These are phyloP conservation scores for Cyphellophora attinorum DNA, from an alignment of 2,329 filamentous ascomycete genomes.

Conservation along the genomic window DNA sequence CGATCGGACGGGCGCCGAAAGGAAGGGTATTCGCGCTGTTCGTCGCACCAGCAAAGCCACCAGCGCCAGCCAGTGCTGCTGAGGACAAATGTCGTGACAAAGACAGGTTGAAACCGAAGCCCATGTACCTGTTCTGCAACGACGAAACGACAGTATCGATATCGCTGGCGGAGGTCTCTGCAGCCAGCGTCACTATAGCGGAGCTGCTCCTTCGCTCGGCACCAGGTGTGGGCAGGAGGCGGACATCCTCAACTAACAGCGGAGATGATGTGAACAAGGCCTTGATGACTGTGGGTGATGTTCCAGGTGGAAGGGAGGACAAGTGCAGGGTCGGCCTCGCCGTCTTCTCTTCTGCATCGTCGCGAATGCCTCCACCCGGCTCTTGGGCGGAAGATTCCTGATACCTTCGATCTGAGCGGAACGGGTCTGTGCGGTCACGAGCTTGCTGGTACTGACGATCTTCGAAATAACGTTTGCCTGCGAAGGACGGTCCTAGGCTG, in stretches of 20 bases:
- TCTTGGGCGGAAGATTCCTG: not conserved
- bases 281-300: slow-evolving; percentile 40
- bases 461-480: slow-evolving; percentile 47
- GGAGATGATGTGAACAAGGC: slow-evolving; percentile 38
- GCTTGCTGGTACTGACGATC: slow-evolving; percentile 19
- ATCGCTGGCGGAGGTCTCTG: slow-evolving; percentile 71
- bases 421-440: slow-evolving; percentile 22
- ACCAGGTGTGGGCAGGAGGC: slow-evolving; percentile 47
- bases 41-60: slow-evolving; percentile 39
- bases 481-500: slow-evolving; percentile 47
- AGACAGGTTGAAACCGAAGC: slow-evolving; percentile 71
- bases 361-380: not conserved
- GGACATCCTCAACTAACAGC: slow-evolving; percentile 62
- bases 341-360: slow-evolving; percentile 34
- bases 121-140: slow-evolving; percentile 75
- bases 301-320: slow-evolving; percentile 43
- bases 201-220: slow-evolving; percentile 62
- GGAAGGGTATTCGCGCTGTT: slow-evolving; percentile 46
- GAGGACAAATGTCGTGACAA: slow-evolving; percentile 78
- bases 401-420: too few relatives aligned
- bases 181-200: slow-evolving; percentile 71
- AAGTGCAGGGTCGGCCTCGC: slow-evolving; percentile 48
- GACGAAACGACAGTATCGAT: slow-evolving; percentile 71
- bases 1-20: slow-evolving; percentile 65
- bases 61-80: slow-evolving; percentile 50